Conservation (phyloP, 371 early-diverging fungal species). For the Mortierella sp. region DNA sequence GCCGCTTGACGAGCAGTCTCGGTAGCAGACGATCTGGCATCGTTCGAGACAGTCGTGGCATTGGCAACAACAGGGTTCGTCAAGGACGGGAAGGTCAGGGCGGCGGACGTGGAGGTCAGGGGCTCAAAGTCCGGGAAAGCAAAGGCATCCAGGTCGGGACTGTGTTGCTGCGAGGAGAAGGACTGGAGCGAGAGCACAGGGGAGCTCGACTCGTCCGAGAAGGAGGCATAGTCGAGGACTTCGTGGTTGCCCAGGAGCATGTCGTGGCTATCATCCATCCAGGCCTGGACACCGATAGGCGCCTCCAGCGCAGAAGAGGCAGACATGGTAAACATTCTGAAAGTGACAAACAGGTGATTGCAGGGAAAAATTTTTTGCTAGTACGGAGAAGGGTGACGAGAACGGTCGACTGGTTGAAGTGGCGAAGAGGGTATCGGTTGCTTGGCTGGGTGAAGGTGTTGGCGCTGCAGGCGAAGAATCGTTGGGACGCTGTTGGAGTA, state of each 20-base stretch:
- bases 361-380: background rate
- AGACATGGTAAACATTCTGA: constrained; percentile 31
- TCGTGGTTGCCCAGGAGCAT: constrained; percentile 35
- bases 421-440: too few relatives aligned
- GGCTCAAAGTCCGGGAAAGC: constrained; percentile 39
- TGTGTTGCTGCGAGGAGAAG: constrained; percentile 30
- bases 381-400: background rate
- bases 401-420: background rate
- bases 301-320: constrained; percentile 3
- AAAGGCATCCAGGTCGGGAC: constrained; percentile 35
- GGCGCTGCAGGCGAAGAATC: background rate
- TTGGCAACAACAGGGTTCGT: background rate
- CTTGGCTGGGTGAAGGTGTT: constrained; percentile 1
- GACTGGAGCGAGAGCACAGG: constrained; percentile 45
- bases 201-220: constrained; percentile 37
- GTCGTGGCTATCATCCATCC: constrained; percentile 34
- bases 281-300: constrained; percentile 5
- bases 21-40: constrained; percentile 13
- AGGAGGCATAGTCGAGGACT: constrained; percentile 49
- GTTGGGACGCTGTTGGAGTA: background rate
- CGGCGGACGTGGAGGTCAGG: constrained; percentile 1
- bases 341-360: background rate
- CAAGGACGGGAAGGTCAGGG: background rate
- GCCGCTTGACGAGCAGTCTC: constrained; percentile 53
- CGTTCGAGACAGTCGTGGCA: background rate